phyloP scores from a whole-genome alignment of 2,329 filamentous ascomycete species.

The Sphaerulina musiva region DNA sequence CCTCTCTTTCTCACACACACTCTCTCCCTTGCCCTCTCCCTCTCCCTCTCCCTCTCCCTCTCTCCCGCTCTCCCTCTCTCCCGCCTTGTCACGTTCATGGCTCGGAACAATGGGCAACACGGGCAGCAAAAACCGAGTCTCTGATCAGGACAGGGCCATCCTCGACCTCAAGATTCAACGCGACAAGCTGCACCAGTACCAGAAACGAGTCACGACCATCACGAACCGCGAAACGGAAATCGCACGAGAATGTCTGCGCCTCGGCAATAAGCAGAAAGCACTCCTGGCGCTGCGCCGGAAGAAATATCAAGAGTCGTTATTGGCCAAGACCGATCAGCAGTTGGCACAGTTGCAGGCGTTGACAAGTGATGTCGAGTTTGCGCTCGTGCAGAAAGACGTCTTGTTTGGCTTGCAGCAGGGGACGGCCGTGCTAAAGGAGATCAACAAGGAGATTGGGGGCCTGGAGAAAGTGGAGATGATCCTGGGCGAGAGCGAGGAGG shows the following conservation, averaged over 20 bases:
- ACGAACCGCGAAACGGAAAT: conserved; percentile 83
- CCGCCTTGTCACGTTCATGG: background rate
- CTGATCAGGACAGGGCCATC: conserved; percentile 90
- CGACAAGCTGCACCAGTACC: conserved; percentile 94
- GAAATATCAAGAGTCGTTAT: conserved; percentile 90
- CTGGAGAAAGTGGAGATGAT: conserved; percentile 90
- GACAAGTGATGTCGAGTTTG: conserved; percentile 86
- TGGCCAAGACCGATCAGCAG: conserved; percentile 84
- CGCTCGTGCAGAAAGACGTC: conserved; percentile 93
- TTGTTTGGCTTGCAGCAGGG: conserved; percentile 88
- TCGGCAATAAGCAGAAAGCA: conserved; percentile 72
- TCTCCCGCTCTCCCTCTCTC: no score
- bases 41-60: no score
- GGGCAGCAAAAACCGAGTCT: conserved; percentile 58
- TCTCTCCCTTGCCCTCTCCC: no score
- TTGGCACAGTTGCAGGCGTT: conserved; percentile 89
- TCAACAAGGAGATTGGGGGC: conserved; percentile 92
- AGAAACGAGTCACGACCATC: conserved; percentile 77
- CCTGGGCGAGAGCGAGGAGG: conserved; percentile 86
- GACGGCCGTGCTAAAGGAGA: conserved; percentile 80
- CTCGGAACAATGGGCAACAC: conserved; percentile 55
- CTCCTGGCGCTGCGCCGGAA: conserved; percentile 85
- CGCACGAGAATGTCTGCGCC: conserved; percentile 72
- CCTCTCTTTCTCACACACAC: no score
- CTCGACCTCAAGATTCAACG: conserved; percentile 96